Conservation (phyloP, 2,329 filamentous ascomycete species). For the Aspergillus hortae region DNA sequence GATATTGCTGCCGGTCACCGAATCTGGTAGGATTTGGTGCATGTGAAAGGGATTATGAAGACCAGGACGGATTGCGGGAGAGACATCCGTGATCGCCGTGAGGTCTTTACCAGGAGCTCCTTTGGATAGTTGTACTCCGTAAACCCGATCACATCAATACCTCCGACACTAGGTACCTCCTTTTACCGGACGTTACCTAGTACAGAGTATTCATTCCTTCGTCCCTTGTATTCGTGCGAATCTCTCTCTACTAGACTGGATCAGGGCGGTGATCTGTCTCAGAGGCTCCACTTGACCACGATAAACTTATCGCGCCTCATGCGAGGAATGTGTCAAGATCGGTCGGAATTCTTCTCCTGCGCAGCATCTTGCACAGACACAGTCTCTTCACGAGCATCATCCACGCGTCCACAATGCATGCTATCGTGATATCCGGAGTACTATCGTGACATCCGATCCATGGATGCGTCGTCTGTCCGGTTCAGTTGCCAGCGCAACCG, state of each 20-base stretch:
- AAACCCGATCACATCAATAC: too few relatives aligned
- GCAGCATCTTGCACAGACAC: background rate
- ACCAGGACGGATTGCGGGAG: too few relatives aligned
- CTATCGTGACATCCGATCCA: background rate
- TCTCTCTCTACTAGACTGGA: background rate
- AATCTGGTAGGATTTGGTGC: too few relatives aligned
- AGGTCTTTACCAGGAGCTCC: too few relatives aligned
- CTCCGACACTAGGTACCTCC: too few relatives aligned
- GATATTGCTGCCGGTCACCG: too few relatives aligned
- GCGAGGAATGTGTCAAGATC: background rate
- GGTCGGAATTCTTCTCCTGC: background rate
- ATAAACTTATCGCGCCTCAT: background rate
- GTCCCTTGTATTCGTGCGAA: too few relatives aligned
- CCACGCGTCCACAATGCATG: background rate
- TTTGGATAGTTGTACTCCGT: too few relatives aligned
- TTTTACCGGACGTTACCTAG: too few relatives aligned
- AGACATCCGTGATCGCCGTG: too few relatives aligned
- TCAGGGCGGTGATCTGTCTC: background rate
- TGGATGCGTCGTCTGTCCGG: background rate
- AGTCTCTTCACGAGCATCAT: background rate
- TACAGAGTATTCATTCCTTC: too few relatives aligned
- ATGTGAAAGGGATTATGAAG: too few relatives aligned
- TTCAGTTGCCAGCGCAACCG: slow-evolving; percentile 20
- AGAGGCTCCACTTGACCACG: background rate
- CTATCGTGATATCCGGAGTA: background rate